Conservation (phyloP, 2,329 filamentous ascomycete genomes). For the Pseudopithomyces maydicus region DNA sequence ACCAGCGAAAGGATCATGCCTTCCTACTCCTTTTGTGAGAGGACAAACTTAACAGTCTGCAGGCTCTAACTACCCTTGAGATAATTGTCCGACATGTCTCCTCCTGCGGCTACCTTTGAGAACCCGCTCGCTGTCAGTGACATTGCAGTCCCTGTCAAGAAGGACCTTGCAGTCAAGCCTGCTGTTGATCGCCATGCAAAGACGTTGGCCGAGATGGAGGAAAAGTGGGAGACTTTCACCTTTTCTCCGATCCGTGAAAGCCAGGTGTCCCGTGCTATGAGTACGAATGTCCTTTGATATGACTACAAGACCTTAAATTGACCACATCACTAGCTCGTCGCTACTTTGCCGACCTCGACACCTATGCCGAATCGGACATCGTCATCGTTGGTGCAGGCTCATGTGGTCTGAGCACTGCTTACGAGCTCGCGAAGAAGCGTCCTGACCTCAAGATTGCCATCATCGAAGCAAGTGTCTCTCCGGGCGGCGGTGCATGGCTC, state of each 20-base stretch:
- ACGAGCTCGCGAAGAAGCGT: conserved; percentile 79
- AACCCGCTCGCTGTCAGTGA: conserved; percentile 41
- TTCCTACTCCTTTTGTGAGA: conserved; percentile 51
- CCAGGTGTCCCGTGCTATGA: conserved; percentile 93
- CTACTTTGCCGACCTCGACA: conserved; percentile 90
- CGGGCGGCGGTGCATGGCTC: conserved; percentile 86
- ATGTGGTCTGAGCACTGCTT: conserved; percentile 84
- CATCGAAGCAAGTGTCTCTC: conserved; percentile 84
- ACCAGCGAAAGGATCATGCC: conserved; percentile 99
- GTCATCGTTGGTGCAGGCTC: conserved; percentile 92
- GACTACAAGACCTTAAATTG: not conserved
- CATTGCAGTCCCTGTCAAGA: conserved; percentile 44
- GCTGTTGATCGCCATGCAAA: conserved; percentile 54
- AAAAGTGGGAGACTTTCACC: conserved; percentile 80
- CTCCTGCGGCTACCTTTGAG: conserved; percentile 70
- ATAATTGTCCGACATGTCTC: conserved; percentile 66
- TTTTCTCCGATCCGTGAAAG: conserved; percentile 90
- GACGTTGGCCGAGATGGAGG: conserved; percentile 68
- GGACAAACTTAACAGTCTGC: conserved; percentile 35
- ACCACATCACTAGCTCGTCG: conserved; percentile 59
- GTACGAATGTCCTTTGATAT: conserved; percentile 14
- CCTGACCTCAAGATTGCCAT: conserved; percentile 92
- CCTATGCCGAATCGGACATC: conserved; percentile 88
- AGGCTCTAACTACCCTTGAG: conserved; percentile 39
- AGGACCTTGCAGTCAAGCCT: conserved; percentile 54